Evolutionary conservation across 768 basidiomycete species (phyloP).

Genomic region (Termitomyces sp.): DNA sequence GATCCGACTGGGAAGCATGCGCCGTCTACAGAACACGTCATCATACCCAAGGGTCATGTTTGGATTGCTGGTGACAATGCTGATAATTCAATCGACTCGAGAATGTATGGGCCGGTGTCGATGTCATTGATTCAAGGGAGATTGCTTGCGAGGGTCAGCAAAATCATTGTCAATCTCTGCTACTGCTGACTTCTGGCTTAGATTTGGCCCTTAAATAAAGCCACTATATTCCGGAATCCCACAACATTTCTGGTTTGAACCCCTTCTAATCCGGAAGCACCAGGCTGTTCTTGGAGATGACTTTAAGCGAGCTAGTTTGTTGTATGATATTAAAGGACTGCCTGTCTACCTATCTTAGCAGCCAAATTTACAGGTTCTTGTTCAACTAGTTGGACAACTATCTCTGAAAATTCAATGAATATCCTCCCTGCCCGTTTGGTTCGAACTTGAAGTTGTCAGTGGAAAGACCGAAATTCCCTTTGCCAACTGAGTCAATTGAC

Average conservation of each 20-base stretch:
- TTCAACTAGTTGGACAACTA: conserved; percentile 21
- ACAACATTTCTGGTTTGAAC: conserved; percentile 35
- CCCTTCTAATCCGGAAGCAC: neutral
- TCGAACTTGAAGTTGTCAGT: conserved; percentile 98
- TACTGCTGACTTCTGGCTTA: conserved; percentile 16
- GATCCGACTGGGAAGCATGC: conserved; percentile 74
- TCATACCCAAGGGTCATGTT: conserved; percentile 80
- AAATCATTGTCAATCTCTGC: neutral
- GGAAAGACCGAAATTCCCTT: conserved; percentile 90
- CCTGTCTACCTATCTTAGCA: neutral
- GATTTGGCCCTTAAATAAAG: conserved; percentile 40
- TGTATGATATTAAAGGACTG: neutral
- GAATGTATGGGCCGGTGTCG: conserved; percentile 90
- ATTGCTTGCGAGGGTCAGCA: conserved; percentile 59
- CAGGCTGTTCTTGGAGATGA: neutral
- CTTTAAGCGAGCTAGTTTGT: too few species aligned
- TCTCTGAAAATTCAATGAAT: conserved; percentile 82
- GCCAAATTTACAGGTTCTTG: neutral
- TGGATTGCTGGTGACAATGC: conserved; percentile 94
- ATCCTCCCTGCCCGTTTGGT: conserved; percentile 93
- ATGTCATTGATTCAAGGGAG: conserved; percentile 71
- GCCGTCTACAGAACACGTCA: conserved; percentile 67
- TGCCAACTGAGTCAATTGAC: neutral
- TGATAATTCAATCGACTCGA: conserved; percentile 78
- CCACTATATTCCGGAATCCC: conserved; percentile 40